phyloP scores from a whole-genome alignment of 2,329 filamentous ascomycete species.

The Pseudogymnoascus sp. region DNA sequence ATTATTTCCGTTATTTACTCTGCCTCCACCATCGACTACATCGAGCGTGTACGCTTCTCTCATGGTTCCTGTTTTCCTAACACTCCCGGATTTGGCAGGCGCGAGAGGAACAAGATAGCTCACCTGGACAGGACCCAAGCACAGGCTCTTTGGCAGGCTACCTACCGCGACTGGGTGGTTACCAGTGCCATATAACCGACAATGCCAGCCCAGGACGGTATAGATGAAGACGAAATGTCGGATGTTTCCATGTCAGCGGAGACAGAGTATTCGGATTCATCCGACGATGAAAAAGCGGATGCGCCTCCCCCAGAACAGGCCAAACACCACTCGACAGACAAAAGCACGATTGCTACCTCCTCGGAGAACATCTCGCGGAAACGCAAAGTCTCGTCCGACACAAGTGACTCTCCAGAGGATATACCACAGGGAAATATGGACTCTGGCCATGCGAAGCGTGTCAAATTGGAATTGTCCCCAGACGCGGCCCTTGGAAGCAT shows the following conservation, averaged over 20 bases:
- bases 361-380: not conserved
- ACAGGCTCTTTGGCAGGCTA: constrained; percentile 14
- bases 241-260: constrained; percentile 11
- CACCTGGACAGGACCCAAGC: not conserved
- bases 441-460: constrained; percentile 20
- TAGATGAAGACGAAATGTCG: constrained; percentile 9
- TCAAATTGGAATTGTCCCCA: constrained; percentile 18
- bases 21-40: not conserved
- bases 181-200: constrained; percentile 9
- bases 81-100: not conserved
- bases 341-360: not conserved
- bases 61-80: not conserved
- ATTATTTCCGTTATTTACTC: constrained; percentile 9
- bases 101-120: not conserved
- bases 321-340: not conserved
- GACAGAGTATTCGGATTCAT: constrained; percentile 7
- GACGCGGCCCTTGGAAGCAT: constrained; percentile 9
- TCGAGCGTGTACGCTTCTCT: constrained; percentile 7
- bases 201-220: constrained; percentile 9
- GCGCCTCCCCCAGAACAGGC: not conserved
- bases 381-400: constrained; percentile 20
- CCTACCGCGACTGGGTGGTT: constrained; percentile 10
- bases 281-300: constrained; percentile 8
- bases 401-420: constrained; percentile 16
- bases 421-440: constrained; percentile 14